Evolutionary conservation across 768 basidiomycete genomes (phyloP), one percentile per base, ranked within the genome.

Genomic region (Pleurotus sapidus): DNA sequence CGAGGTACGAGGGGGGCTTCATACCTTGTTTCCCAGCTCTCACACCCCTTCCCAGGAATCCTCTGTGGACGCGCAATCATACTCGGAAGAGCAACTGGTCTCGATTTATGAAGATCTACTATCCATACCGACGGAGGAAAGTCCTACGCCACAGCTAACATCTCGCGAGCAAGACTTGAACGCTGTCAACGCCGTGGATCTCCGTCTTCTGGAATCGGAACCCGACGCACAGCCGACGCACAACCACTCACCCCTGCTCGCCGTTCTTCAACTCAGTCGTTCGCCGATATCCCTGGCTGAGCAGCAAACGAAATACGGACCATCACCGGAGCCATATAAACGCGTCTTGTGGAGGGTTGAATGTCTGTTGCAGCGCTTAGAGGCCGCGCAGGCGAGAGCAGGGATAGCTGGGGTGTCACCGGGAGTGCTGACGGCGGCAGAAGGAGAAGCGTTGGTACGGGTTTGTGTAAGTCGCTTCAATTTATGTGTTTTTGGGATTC

Each of bases 361-460:
- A 48, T 51, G 15, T 15, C 56, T 25, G 24, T n/a, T 39, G 15
- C 55, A 24, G 37, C 60, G 38, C 20, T 58, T 20, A 15, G 45
- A 49, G 51, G 42, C 5, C 27, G 45, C 7, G 7, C 58, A 49
- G 46, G 58, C 12, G 25, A 57, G 51, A 49, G 49, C 58, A 39
- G 39, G 61, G 56, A 45, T 61, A n/a, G 58, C 67, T 8, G 49
- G 56, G 23, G 61, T 84, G 17, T 77, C 81, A 15, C 63, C 83
- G 3, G 72, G 75, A 14, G 55, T 86, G 8, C 65, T 89, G 17
- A 78, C 85, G 0, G 47, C 70, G 15, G 59, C 68, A 8, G 87
- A 91, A 65, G 84, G 81, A 71, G 71, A 78, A 43, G 79, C 82
- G 1, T 69, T 89, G 4, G 69, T 88, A 3, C 74, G 84, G 14